Conservation (phyloP, 441 rosid genomes). For the Gossypium schwendimanii region DNA sequence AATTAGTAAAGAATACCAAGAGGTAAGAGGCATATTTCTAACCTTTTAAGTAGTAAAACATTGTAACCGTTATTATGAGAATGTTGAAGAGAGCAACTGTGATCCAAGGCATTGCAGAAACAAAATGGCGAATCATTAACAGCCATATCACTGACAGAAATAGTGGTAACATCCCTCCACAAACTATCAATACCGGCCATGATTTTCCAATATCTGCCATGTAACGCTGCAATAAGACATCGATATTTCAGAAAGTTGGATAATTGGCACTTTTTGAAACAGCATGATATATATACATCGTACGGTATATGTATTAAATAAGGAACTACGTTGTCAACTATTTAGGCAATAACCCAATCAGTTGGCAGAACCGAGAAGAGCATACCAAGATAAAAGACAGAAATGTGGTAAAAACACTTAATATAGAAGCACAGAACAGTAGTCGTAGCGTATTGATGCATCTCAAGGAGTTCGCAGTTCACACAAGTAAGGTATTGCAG, state of each 20-base stretch:
- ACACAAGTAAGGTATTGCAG: background rate
- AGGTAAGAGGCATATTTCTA: constrained; percentile 12
- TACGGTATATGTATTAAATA: background rate
- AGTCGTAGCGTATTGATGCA: background rate
- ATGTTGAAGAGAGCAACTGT: constrained; percentile 77
- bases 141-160: constrained; percentile 88
- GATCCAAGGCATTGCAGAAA: constrained; percentile 97
- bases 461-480: background rate
- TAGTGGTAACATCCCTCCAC: constrained; percentile 87
- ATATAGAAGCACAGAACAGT: background rate
- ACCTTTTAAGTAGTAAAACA: constrained; percentile 89
- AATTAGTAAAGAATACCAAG: background rate
- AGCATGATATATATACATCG: background rate
- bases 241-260: background rate
- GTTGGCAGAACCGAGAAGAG: background rate
- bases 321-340: background rate
- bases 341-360: background rate
- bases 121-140: constrained; percentile 85
- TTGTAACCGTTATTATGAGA: constrained; percentile 72
- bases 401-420: background rate
- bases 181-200: constrained; percentile 87
- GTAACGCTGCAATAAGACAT: constrained; percentile 59
- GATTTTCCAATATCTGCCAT: constrained; percentile 88
- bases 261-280: background rate
- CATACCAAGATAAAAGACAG: background rate